Evolutionary conservation across 768 basidiomycete genomes (phyloP).

Genomic region (Clitopilus hobsonii): DNA sequence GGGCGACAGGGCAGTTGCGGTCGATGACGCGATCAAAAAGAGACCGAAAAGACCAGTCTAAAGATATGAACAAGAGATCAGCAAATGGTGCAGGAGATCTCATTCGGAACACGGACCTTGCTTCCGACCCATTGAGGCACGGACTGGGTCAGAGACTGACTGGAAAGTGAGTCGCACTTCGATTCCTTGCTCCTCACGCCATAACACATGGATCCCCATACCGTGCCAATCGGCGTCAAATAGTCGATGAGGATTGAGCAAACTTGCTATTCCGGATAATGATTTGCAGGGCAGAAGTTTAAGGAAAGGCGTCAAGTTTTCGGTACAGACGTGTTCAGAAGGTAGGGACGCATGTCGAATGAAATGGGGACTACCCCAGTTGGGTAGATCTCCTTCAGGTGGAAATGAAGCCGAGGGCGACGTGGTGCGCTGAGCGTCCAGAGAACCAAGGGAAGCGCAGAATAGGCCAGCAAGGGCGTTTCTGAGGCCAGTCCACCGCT

Average conservation of each 20-base stretch:
- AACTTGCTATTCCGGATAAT: constrained; percentile 72
- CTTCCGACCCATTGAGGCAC: constrained; percentile 40
- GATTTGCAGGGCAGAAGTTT: constrained; percentile 94
- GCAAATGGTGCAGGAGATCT: constrained; percentile 1
- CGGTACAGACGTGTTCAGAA: constrained; percentile 91
- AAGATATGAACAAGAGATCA: constrained; percentile 4
- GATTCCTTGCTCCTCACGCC: constrained; percentile 50
- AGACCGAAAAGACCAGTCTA: constrained; percentile 72
- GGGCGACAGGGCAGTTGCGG: constrained; percentile 67
- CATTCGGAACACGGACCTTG: constrained; percentile 39
- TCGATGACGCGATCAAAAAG: constrained; percentile 66
- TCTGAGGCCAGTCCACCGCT: constrained; percentile 79
- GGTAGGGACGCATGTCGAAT: constrained; percentile 76
- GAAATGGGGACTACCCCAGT: constrained; percentile 41
- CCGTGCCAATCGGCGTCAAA: constrained; percentile 95
- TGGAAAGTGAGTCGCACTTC: constrained; percentile 69
- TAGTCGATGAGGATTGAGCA: constrained; percentile 80
- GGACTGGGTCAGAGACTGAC: constrained; percentile 75
- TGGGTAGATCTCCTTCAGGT: constrained; percentile 54
- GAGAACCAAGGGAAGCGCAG: constrained; percentile 83
- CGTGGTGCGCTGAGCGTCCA: constrained; percentile 74
- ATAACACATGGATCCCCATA: constrained; percentile 73
- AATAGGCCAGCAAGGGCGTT: constrained; percentile 92
- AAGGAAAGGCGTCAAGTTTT: constrained; percentile 94
- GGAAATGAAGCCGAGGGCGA: constrained; percentile 56